Percentiles rank a stretch among this genome's conserved stretches.
phyloP scores from a whole-genome alignment of 1,284 basidiomycete genomes.

The Boletellus dicymbophilus region DNA sequence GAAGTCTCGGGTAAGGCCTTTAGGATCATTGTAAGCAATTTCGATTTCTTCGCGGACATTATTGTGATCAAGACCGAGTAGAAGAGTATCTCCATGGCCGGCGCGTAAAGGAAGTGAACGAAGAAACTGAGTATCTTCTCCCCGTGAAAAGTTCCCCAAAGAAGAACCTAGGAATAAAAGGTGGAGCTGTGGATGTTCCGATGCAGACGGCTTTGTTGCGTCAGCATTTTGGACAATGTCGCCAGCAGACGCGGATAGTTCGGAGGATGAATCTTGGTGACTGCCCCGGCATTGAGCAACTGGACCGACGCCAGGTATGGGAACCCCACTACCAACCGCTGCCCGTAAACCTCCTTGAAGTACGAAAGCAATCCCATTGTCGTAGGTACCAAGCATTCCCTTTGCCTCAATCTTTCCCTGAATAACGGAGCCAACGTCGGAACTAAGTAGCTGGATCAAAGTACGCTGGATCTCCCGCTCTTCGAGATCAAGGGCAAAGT shows the following conservation, averaged over 20 bases:
- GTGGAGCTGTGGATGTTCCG: slow-evolving; percentile 60
- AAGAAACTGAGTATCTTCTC: slow-evolving; percentile 77
- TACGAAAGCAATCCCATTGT: slow-evolving; percentile 76
- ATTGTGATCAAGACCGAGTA: slow-evolving; percentile 87
- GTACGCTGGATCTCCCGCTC: slow-evolving; percentile 84
- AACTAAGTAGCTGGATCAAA: slow-evolving; percentile 67
- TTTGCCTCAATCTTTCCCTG: slow-evolving; percentile 72
- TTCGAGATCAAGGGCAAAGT: slow-evolving; percentile 95
- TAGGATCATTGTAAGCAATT: slow-evolving; percentile 81
- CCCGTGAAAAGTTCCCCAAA: slow-evolving; percentile 89
- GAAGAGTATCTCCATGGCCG: slow-evolving; percentile 68
- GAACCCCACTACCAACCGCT: neutral
- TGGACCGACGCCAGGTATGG: neutral
- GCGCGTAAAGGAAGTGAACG: slow-evolving; percentile 77
- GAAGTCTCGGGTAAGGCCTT: slow-evolving; percentile 80
- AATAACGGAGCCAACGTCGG: slow-evolving; percentile 63
- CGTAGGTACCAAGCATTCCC: slow-evolving; percentile 90
- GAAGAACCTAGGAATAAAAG: slow-evolving; percentile 95
- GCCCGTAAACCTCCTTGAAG: slow-evolving; percentile 55
- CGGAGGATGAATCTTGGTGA: slow-evolving; percentile 35
- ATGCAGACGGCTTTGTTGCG: slow-evolving; percentile 40
- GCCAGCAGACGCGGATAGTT: slow-evolving; percentile 31
- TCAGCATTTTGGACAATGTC: slow-evolving; percentile 12
- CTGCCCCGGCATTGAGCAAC: neutral
- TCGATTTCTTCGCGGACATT: slow-evolving; percentile 71